These are phyloP conservation scores for Gossypium davidsonii DNA, from an alignment of 441 rosid species.

Conservation along the genomic window DNA sequence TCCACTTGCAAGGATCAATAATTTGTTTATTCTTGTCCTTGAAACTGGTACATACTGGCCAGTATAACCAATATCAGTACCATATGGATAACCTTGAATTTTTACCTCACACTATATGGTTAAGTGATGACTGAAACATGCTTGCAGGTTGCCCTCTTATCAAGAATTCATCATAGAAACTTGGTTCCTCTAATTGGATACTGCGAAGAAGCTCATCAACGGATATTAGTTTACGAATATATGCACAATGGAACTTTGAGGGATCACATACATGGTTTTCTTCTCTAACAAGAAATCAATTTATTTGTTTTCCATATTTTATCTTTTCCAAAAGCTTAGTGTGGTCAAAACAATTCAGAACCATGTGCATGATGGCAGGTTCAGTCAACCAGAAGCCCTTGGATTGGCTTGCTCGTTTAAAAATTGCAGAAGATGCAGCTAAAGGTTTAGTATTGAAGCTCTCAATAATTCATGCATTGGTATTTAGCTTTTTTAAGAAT, in stretches of 20 bases:
- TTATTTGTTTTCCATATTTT: slow-evolving; percentile 1
- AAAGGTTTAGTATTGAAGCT: slow-evolving; percentile 49
- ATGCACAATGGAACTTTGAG: slow-evolving; percentile 92
- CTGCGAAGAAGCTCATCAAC: slow-evolving; percentile 71
- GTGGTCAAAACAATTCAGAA: background rate
- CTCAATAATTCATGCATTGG: slow-evolving; percentile 5
- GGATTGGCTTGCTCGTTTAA: slow-evolving; percentile 71
- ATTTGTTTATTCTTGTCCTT: background rate
- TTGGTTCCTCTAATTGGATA: slow-evolving; percentile 91
- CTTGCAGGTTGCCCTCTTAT: slow-evolving; percentile 78
- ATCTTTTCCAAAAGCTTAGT: background rate
- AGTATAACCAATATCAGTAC: background rate
- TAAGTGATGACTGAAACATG: slow-evolving; percentile 3
- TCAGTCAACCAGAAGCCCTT: slow-evolving; percentile 45
- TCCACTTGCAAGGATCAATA: background rate
- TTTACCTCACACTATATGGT: background rate
- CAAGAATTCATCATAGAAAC: slow-evolving; percentile 94
- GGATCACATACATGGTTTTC: slow-evolving; percentile 73
- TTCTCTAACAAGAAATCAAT: background rate
- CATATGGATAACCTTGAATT: background rate
- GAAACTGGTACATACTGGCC: background rate
- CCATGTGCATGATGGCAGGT: slow-evolving; percentile 35
- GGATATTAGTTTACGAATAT: slow-evolving; percentile 75
- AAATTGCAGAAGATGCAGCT: slow-evolving; percentile 86
- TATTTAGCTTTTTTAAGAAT: slow-evolving; percentile 8